phyloP scores from a whole-genome alignment of 164 flowering plant genomes.

The Nymphaea colorata region DNA sequence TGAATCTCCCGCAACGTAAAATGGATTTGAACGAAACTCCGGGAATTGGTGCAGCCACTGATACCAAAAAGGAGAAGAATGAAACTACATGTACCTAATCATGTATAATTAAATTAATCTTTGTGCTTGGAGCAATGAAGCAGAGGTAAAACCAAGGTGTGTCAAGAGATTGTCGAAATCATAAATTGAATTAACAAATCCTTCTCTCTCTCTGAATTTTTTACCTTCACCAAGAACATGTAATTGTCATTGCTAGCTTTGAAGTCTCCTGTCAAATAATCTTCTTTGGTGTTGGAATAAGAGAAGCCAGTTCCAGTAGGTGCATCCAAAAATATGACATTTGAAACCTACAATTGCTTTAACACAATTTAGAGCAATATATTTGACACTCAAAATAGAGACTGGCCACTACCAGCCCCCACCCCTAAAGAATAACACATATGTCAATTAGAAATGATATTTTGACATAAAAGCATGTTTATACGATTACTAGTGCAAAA shows the following conservation, averaged over 20 bases:
- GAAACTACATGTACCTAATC: too few species aligned
- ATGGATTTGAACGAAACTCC: constrained; percentile 15
- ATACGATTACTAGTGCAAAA: not conserved
- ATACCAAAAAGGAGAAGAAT: not conserved
- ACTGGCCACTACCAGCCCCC: not conserved
- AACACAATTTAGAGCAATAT: not conserved
- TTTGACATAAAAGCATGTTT: not conserved
- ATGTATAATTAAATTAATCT: too few species aligned
- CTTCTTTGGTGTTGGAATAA: constrained; percentile 6
- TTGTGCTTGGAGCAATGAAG: too few species aligned
- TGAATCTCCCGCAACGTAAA: constrained; percentile 29
- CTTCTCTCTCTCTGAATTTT: not conserved
- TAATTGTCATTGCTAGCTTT: constrained; percentile 3
- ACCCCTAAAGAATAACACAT: not conserved
- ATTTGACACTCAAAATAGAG: not conserved
- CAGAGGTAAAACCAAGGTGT: too few species aligned
- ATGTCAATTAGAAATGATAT: not conserved
- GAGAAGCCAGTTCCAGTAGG: constrained; percentile 20
- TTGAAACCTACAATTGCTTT: constrained; percentile 4
- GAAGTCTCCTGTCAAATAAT: constrained; percentile 1
- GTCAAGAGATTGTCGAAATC: too few species aligned
- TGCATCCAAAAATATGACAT: constrained; percentile 12
- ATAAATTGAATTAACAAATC: too few species aligned
- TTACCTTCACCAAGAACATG: constrained; percentile 15
- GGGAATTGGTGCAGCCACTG: constrained; percentile 23